Conservation (phyloP, 202 grass and related monocot genomes). For the Bolboschoenoplectus hybrid region DNA sequence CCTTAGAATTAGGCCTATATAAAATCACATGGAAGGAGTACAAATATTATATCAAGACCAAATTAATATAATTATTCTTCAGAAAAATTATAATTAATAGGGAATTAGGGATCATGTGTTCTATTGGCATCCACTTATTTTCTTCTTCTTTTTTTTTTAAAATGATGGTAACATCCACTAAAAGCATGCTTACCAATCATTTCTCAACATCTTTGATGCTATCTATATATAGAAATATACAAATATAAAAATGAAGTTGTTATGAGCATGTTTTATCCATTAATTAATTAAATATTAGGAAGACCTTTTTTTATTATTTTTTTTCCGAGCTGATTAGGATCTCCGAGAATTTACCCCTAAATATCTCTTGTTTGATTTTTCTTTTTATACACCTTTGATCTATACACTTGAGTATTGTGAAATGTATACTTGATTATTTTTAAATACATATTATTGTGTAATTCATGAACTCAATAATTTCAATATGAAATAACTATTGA, state of each 20-base stretch:
- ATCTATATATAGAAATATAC: constrained; percentile 11
- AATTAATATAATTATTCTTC: not conserved
- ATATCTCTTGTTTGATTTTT: not conserved
- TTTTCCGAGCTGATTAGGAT: not conserved
- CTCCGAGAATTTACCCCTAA: not conserved
- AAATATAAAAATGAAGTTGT: not conserved
- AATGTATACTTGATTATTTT: too few species aligned
- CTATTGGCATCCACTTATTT: not conserved
- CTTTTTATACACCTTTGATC: not conserved
- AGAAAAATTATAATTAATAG: not conserved
- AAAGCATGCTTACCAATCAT: constrained; percentile 20
- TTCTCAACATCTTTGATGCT: not conserved
- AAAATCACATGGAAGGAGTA: not conserved
- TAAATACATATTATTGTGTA: too few species aligned
- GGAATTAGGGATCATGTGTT: constrained; percentile 24
- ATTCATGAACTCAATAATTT: too few species aligned
- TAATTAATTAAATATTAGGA: not conserved
- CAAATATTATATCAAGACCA: not conserved
- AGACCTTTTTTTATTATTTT: not conserved
- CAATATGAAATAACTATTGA: too few species aligned
- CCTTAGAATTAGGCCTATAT: not conserved
- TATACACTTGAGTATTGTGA: too few species aligned
- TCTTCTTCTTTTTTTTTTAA: not conserved
- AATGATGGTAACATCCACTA: not conserved
- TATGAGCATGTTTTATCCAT: constrained; percentile 19